Conservation (phyloP, 2,329 filamentous ascomycete species). For the Ascochyta lentis region DNA sequence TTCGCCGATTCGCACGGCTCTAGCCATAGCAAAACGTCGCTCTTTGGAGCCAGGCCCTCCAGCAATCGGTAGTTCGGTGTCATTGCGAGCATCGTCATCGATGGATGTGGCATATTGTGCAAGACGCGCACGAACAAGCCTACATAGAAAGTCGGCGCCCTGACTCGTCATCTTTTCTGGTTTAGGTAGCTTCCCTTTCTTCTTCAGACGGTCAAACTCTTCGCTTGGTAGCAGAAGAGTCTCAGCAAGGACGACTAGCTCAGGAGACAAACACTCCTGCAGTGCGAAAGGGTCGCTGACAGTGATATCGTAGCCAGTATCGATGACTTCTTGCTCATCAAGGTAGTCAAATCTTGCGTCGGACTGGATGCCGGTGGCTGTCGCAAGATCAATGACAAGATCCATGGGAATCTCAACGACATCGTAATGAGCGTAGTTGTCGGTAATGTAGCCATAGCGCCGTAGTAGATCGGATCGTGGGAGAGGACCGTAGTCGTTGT, state of each 20-base stretch:
- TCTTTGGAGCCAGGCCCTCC: conserved; percentile 22
- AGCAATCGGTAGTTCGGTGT: conserved; percentile 45
- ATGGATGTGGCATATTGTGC: conserved; percentile 62
- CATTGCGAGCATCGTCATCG: conserved; percentile 60
- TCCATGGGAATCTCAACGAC: conserved; percentile 78
- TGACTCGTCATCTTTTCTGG: conserved; percentile 48
- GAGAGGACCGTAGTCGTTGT: conserved; percentile 89
- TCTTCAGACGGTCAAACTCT: conserved; percentile 52
- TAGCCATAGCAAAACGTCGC: conserved; percentile 62
- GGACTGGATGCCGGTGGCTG: conserved; percentile 19
- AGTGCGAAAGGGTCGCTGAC: conserved; percentile 42
- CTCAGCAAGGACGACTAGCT: conserved; percentile 54
- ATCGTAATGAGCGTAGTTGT: conserved; percentile 78
- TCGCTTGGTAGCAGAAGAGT: conserved; percentile 51
- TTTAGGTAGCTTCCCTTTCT: conserved; percentile 54
- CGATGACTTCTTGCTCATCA: conserved; percentile 68
- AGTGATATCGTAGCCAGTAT: conserved; percentile 72
- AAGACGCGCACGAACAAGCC: conserved; percentile 50
- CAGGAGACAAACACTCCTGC: conserved; percentile 49
- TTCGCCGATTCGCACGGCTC: conserved; percentile 73
- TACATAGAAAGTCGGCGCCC: conserved; percentile 50
- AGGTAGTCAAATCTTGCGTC: conserved; percentile 59
- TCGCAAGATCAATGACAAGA: conserved; percentile 53
- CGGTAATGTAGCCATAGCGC: conserved; percentile 86
- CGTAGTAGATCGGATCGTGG: conserved; percentile 82